Base-by-base conservation (phyloP, 2,329 filamentous ascomycete genomes). In the Alternaria longipes region DNA sequence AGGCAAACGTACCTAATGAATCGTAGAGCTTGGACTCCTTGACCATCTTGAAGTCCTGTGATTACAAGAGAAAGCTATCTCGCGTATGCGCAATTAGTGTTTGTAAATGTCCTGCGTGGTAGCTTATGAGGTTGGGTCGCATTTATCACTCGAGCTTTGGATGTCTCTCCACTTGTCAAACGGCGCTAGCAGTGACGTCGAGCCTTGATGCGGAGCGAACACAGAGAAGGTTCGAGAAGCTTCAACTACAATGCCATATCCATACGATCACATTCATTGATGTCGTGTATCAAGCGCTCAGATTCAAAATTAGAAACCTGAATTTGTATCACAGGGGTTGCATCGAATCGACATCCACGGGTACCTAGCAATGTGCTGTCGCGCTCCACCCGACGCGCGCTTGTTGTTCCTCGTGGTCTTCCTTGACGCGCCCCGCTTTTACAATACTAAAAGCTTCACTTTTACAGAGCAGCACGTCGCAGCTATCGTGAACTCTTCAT, bases 1-100 rank as follows among this genome's bases (percentile, higher is more conserved):
- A 46, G 51, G 57, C 54, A 62, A 64, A 73, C 79, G 52, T 76
- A 80, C 79, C 84, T 73, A 99, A 85, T 66, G 88, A 86, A 80
- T 98, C 93, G 85, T 99, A 99, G 66, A 98, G 90, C 82, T 96
- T 97, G 54, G 91, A 95, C 84, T 98, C 94, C 74, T 92, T 91
- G 71, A 96, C 93, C 94, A 98, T 97, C 69, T 71, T 87, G 80
- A 71, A 44, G 30, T 56, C 26, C 32, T 56, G 32, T 62, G 52
- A 62, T 28, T 47, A 49, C 40, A 49, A 47, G 42, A 53, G 45
- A 62, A 59, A 45, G 50, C 45, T 66, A 58, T 66, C 32, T 66
- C 55, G 62, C 63, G 54, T 68, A 56, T 59, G 47, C 49, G 54
- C 61, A 55, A 50, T 18, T 51, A 44, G 57, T 51, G 59, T 59